Evolutionary conservation across 768 basidiomycete species (phyloP).

Genomic region (Suillus spraguei): DNA sequence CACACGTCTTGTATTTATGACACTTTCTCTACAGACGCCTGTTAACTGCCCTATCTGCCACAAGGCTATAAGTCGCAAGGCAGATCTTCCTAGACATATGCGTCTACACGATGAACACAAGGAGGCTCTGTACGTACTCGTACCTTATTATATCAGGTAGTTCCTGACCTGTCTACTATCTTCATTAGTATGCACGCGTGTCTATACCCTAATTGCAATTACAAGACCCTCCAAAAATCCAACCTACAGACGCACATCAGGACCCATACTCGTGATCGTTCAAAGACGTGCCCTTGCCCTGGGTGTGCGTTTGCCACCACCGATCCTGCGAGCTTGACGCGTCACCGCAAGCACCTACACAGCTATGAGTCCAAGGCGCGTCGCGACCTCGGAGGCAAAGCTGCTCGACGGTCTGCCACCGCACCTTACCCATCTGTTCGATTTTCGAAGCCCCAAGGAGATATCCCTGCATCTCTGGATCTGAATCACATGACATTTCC

Average conservation of each 20-base stretch:
- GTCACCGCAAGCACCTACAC: constrained; percentile 24
- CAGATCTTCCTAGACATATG: constrained; percentile 33
- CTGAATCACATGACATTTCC: background rate
- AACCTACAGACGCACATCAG: constrained; percentile 32
- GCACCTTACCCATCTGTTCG: constrained; percentile 12
- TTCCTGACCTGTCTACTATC: background rate
- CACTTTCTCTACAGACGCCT: constrained; percentile 10
- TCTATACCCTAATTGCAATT: constrained; percentile 21
- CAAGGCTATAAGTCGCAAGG: constrained; percentile 21
- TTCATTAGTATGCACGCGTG: constrained; percentile 29
- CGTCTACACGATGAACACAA: constrained; percentile 24
- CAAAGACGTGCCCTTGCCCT: constrained; percentile 19
- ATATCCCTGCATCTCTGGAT: constrained; percentile 4
- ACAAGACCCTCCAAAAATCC: constrained; percentile 27
- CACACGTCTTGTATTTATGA: background rate
- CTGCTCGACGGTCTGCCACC: constrained; percentile 6
- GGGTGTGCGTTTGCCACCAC: constrained; percentile 20
- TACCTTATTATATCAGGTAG: constrained; percentile 1
- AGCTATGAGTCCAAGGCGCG: constrained; percentile 20
- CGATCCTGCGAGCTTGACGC: constrained; percentile 28
- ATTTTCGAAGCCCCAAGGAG: background rate
- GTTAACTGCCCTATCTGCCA: constrained; percentile 20
- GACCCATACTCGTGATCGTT: constrained; percentile 21
- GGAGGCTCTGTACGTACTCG: constrained; percentile 25
- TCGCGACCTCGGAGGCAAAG: background rate